These are phyloP conservation scores for Lycium ferocissimum DNA, from an alignment of 257 asterid species.

Conservation along the genomic window DNA sequence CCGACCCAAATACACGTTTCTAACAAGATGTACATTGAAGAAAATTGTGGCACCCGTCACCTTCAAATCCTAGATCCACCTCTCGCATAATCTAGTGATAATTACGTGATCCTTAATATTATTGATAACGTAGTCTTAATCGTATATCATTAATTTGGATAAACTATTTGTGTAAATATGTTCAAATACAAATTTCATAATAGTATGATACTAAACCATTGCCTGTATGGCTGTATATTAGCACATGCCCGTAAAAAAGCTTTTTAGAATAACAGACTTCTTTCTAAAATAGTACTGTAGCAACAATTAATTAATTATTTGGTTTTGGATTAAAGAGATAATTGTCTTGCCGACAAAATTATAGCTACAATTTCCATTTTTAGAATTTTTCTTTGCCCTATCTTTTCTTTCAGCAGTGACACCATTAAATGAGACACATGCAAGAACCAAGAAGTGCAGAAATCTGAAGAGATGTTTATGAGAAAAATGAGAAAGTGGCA, in stretches of 20 bases:
- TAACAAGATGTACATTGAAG: no score
- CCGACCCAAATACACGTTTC: no score
- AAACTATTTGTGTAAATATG: neutral
- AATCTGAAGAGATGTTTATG: neutral
- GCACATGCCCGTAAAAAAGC: no score
- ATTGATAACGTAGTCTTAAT: no score
- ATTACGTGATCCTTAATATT: no score
- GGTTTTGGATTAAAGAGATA: neutral
- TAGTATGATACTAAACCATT: neutral
- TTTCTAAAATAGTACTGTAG: neutral
- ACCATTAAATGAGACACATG: conserved; percentile 28
- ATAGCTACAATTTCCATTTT: neutral
- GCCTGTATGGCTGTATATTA: neutral
- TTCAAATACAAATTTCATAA: neutral
- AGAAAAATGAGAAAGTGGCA: neutral
- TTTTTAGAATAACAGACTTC: no score
- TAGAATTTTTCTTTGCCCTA: neutral
- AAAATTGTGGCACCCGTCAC: no score
- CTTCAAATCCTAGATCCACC: no score
- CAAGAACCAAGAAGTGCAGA: conserved; percentile 1
- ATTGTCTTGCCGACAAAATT: conserved; percentile 19
- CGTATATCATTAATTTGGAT: neutral
- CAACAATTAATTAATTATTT: neutral
- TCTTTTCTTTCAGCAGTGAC: neutral
- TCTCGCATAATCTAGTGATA: no score